These are phyloP conservation scores for Boletus eberwhitei DNA, from an alignment of 768 basidiomycete species.

Conservation along the genomic window DNA sequence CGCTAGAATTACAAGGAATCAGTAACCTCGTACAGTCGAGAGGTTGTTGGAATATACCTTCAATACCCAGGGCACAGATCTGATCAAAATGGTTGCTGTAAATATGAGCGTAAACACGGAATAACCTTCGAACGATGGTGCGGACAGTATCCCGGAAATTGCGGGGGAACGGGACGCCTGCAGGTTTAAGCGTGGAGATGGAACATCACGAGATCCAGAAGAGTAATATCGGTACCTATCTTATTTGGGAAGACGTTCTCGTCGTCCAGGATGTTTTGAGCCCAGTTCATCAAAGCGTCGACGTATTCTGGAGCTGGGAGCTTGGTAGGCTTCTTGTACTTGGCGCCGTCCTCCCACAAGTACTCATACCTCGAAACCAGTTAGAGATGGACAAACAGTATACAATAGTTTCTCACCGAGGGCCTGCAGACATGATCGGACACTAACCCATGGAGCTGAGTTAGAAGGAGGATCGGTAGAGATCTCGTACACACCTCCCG, in stretches of 20 bases:
- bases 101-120: slow-evolving; percentile 97
- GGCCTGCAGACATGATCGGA: slow-evolving; percentile 95
- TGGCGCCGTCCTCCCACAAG: slow-evolving; percentile 89
- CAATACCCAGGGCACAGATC: slow-evolving; percentile 95
- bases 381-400: not conserved
- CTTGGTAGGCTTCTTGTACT: slow-evolving; percentile 88
- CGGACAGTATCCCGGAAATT: slow-evolving; percentile 89
- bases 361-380: slow-evolving; percentile 75
- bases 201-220: slow-evolving; percentile 3
- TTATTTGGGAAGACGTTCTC: slow-evolving; percentile 90
- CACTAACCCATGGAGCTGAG: slow-evolving; percentile 48
- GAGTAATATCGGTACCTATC: slow-evolving; percentile 58
- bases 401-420: slow-evolving; percentile 53
- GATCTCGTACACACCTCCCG: slow-evolving; percentile 62
- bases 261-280: slow-evolving; percentile 88
- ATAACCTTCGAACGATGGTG: slow-evolving; percentile 87
- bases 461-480: slow-evolving; percentile 2
- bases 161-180: slow-evolving; percentile 87
- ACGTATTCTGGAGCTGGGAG: slow-evolving; percentile 95
- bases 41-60: slow-evolving; percentile 54
- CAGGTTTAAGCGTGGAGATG: not conserved
- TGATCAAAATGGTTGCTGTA: slow-evolving; percentile 99
- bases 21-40: not conserved
- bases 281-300: slow-evolving; percentile 98
- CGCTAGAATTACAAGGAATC: slow-evolving; percentile 45